These are phyloP conservation scores for Solanum commersonii DNA, from an alignment of 257 asterid genomes.

Conservation along the genomic window DNA sequence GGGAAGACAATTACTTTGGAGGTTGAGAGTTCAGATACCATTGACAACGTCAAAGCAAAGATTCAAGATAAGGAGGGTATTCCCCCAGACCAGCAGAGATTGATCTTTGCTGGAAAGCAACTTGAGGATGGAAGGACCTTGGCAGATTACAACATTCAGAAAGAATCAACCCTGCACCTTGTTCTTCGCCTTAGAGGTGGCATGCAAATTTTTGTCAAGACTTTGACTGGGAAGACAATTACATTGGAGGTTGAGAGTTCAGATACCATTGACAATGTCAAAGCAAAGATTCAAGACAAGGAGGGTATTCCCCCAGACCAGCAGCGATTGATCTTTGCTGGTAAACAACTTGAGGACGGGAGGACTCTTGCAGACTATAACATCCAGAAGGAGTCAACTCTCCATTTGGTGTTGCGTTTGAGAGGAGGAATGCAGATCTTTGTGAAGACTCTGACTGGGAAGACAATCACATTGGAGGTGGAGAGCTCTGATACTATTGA, in stretches of 20 bases:
- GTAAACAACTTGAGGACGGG: background rate
- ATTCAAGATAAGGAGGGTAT: background rate
- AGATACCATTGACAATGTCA: background rate
- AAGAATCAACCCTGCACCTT: background rate
- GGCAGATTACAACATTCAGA: background rate
- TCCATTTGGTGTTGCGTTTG: background rate
- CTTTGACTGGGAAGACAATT: background rate
- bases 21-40: background rate
- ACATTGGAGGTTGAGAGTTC: background rate
- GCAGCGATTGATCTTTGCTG: background rate
- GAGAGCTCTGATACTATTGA: background rate
- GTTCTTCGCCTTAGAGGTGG: background rate
- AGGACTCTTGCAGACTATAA: background rate
- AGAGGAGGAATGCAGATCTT: background rate
- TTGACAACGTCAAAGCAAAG: background rate
- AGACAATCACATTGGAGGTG: background rate
- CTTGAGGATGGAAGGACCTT: background rate
- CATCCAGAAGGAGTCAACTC: background rate
- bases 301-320: background rate
- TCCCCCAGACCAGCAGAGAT: background rate
- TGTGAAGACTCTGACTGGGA: background rate
- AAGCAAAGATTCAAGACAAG: background rate
- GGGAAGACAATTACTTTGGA: background rate
- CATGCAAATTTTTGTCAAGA: background rate
- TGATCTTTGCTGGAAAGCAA: background rate